A percentile compares a stretch with the other conserved stretches of the same genome.
Conservation (phyloP, 257 asterid genomes). For the Capsicum baccatum region DNA sequence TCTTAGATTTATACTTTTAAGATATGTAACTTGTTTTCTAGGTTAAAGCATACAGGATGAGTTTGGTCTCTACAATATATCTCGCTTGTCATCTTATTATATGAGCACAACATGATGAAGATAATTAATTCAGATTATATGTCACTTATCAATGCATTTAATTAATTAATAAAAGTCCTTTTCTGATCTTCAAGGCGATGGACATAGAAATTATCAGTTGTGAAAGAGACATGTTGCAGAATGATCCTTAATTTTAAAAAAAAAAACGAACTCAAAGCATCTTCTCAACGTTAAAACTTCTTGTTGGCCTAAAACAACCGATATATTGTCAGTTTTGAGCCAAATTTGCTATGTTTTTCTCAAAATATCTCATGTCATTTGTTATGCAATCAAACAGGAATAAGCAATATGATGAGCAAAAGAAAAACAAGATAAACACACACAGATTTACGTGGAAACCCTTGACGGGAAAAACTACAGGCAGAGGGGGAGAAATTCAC, state of each 20-base stretch:
- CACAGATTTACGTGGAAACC: no score
- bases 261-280: neutral
- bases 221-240: slow-evolving; percentile 34
- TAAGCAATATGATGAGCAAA: no score
- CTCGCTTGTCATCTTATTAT: slow-evolving; percentile 12
- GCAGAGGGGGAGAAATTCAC: no score
- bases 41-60: neutral
- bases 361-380: no score
- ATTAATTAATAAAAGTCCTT: neutral
- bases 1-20: neutral
- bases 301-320: neutral
- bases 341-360: neutral
- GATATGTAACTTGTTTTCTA: slow-evolving; percentile 11
- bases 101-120: neutral
- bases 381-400: no score
- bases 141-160: slow-evolving; percentile 24
- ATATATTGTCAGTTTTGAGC: neutral
- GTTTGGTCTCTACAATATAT: slow-evolving; percentile 26
- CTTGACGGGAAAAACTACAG: no score
- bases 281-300: neutral
- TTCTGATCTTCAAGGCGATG: slow-evolving; percentile 2
- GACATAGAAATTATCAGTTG: slow-evolving; percentile 41
- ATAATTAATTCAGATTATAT: slow-evolving; percentile 26
- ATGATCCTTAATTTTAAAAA: neutral
- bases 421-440: no score